Conservation (phyloP, 1,284 basidiomycete genomes). For the Pulchroboletus neoregius region DNA sequence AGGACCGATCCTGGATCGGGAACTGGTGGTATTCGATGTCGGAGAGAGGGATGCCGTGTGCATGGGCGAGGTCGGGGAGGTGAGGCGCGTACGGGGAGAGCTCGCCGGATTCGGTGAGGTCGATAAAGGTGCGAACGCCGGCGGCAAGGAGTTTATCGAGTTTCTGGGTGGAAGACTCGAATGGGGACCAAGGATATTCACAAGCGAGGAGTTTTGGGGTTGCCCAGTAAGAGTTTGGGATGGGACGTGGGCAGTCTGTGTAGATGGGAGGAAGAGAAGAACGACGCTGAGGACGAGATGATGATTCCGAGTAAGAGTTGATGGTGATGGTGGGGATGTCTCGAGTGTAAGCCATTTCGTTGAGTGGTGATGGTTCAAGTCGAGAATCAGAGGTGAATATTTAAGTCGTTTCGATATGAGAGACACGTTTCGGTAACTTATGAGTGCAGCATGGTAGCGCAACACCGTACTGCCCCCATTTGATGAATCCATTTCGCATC, state of each 20-base stretch:
- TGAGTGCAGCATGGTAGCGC: conserved; percentile 17
- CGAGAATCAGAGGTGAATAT: conserved; percentile 5
- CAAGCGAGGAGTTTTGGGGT: conserved; percentile 66
- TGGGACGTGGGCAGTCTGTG: conserved; percentile 44
- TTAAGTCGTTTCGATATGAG: conserved; percentile 15
- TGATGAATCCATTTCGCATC: conserved; percentile 6
- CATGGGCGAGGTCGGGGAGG: conserved; percentile 48
- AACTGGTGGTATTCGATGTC: conserved; percentile 69
- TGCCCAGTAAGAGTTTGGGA: conserved; percentile 80
- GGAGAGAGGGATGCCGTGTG: conserved; percentile 49
- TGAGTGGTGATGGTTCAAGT: neutral
- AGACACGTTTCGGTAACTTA: neutral
- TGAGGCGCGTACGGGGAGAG: conserved; percentile 59
- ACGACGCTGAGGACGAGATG: conserved; percentile 16
- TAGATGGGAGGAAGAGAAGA: conserved; percentile 19
- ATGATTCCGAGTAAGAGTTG: conserved; percentile 2
- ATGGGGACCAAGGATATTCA: conserved; percentile 73
- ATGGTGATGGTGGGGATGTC: conserved; percentile 11
- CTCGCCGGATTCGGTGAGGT: conserved; percentile 71
- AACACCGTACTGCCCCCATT: conserved; percentile 19
- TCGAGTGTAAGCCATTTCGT: conserved; percentile 12
- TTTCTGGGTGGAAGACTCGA: conserved; percentile 46
- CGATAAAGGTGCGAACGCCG: conserved; percentile 73
- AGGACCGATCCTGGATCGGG: conserved; percentile 64
- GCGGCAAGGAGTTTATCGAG: conserved; percentile 64